Percentiles rank a stretch among this genome's conserved stretches.
Evolutionary conservation across 1,284 basidiomycete species (phyloP).

Genomic region (Vanrija sp.): DNA sequence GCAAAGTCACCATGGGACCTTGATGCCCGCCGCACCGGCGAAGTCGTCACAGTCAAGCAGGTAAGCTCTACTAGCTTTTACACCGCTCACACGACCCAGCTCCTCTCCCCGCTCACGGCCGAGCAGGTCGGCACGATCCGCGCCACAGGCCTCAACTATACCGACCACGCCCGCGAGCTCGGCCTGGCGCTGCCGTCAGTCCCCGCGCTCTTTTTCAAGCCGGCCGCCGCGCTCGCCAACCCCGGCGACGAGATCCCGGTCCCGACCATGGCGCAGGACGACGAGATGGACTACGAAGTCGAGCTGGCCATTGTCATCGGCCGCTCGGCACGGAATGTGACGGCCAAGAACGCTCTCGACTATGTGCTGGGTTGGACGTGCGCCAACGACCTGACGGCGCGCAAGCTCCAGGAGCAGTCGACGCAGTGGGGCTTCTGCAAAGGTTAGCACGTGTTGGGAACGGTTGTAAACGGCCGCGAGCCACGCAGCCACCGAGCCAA

Average conservation of each 20-base stretch:
- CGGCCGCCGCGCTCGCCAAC: conserved; percentile 65
- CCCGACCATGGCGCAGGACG: conserved; percentile 64
- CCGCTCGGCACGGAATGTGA: conserved; percentile 70
- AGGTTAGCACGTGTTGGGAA: conserved; percentile 49
- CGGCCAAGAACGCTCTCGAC: conserved; percentile 68
- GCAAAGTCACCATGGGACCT: conserved; percentile 22
- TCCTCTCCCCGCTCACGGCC: conserved; percentile 39
- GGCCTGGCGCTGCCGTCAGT: conserved; percentile 51
- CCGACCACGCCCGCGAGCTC: conserved; percentile 25
- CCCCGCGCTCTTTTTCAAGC: conserved; percentile 77
- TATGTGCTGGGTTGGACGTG: conserved; percentile 77
- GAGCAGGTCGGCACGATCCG: conserved; percentile 31
- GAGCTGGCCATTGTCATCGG: conserved; percentile 83
- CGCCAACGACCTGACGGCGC: conserved; percentile 78
- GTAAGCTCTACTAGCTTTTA: not conserved
- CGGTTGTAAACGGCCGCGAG: no score
- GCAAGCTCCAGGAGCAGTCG: conserved; percentile 62
- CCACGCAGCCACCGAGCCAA: no score
- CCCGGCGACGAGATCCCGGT: conserved; percentile 65
- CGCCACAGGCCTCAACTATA: conserved; percentile 35
- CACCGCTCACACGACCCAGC: not conserved
- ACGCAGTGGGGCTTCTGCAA: conserved; percentile 83
- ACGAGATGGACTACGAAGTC: conserved; percentile 78
- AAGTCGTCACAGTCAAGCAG: not conserved
- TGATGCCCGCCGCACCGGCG: conserved; percentile 1